These are phyloP conservation scores for Dicorynia guianensis DNA, from an alignment of 306 rosid species.

Conservation along the genomic window DNA sequence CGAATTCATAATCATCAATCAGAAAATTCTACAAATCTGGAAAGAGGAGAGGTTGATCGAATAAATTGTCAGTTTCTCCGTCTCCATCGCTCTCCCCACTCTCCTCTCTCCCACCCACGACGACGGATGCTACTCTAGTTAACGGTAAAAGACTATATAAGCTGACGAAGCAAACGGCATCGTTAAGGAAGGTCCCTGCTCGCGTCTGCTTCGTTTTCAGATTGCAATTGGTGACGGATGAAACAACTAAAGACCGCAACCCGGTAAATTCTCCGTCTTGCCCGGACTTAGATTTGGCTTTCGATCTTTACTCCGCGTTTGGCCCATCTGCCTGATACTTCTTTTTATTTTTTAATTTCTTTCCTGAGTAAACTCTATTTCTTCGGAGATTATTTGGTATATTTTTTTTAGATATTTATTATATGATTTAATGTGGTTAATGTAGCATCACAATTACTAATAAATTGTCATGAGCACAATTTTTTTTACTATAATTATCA, in stretches of 20 bases:
- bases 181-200: background rate
- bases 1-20: conserved; percentile 3
- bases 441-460: too few species aligned
- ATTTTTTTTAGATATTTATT: too few species aligned
- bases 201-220: background rate
- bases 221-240: background rate
- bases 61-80: conserved; percentile 34
- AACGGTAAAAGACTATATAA: background rate
- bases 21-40: conserved; percentile 26
- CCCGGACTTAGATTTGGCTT: background rate
- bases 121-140: background rate
- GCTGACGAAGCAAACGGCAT: background rate
- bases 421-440: too few species aligned
- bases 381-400: too few species aligned
- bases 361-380: too few species aligned
- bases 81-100: conserved; percentile 25
- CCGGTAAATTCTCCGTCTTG: background rate
- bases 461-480: too few species aligned
- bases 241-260: background rate
- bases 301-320: too few species aligned
- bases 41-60: conserved; percentile 36
- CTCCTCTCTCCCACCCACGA: background rate
- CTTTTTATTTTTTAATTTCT: too few species aligned
- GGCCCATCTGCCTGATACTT: too few species aligned
- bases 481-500: too few species aligned